Conservation (phyloP, 768 basidiomycete species). For the Naematelia aurantialba region DNA sequence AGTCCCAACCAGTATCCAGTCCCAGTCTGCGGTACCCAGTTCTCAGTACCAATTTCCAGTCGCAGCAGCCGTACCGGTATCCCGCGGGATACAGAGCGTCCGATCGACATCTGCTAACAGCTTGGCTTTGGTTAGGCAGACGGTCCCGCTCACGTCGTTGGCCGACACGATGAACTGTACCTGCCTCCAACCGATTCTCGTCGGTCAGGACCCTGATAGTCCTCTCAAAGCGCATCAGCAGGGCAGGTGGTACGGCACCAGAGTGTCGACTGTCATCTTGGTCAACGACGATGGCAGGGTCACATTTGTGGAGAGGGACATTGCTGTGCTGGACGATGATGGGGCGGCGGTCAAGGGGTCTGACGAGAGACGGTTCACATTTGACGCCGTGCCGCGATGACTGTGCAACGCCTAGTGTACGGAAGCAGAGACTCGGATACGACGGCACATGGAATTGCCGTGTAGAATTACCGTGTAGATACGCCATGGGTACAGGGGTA, state of each 20-base stretch:
- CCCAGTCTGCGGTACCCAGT: too few relatives aligned
- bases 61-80: too few relatives aligned
- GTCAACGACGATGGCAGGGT: conserved; percentile 36
- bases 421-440: not conserved
- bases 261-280: conserved; percentile 44
- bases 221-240: conserved; percentile 6
- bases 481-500: too few relatives aligned
- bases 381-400: conserved; percentile 5
- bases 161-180: conserved; percentile 20
- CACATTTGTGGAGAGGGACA: conserved; percentile 45
- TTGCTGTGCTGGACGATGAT: conserved; percentile 19
- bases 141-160: conserved; percentile 16
- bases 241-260: conserved; percentile 41
- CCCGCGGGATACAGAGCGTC: too few relatives aligned
- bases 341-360: conserved; percentile 22
- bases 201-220: conserved; percentile 8
- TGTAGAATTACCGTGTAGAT: too few relatives aligned
- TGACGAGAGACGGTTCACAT: conserved; percentile 20
- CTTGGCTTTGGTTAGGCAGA: too few relatives aligned
- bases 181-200: conserved; percentile 21
- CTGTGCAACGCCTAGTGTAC: not conserved
- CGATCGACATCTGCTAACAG: too few relatives aligned
- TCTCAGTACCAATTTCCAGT: too few relatives aligned
- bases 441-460: too few relatives aligned
- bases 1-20: too few relatives aligned